phyloP scores from a whole-genome alignment of 208 protist genomes.

The Tritrichomonas musculus region DNA sequence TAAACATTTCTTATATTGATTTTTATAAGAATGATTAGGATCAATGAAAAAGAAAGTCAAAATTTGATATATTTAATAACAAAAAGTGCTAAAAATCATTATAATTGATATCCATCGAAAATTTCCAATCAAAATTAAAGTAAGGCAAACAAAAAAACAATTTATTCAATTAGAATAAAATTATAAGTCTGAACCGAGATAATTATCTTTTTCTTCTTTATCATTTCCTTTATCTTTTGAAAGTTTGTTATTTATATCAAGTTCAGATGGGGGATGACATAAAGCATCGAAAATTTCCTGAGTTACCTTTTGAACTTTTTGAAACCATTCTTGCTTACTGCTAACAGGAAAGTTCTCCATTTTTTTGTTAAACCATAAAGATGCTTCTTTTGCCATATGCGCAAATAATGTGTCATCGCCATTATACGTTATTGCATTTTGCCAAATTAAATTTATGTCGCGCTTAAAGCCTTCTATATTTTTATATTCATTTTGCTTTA shows the following conservation, averaged over 20 bases:
- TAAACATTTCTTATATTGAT: no score
- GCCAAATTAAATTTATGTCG: background rate
- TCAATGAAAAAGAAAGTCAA: no score
- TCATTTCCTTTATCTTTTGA: background rate
- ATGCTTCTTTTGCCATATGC: background rate
- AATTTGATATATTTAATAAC: no score
- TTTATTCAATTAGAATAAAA: no score
- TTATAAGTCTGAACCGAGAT: no score
- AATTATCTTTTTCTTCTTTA: no score
- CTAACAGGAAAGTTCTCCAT: background rate
- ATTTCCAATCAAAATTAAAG: no score
- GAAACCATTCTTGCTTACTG: background rate
- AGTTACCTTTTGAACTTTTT: background rate
- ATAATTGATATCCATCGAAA: no score
- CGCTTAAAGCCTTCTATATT: background rate
- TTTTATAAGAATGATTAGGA: no score
- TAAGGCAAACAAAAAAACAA: no score
- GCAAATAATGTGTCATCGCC: background rate
- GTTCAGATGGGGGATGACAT: background rate
- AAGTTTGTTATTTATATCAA: background rate
- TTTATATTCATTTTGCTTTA: background rate
- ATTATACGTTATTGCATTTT: constrained; percentile 5
- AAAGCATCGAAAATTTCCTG: background rate
- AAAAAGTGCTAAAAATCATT: no score
- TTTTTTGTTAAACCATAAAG: constrained; percentile 23